Evolutionary conservation across 2,329 filamentous ascomycete species (phyloP).

Genomic region (Bipolaris sorokiniana): DNA sequence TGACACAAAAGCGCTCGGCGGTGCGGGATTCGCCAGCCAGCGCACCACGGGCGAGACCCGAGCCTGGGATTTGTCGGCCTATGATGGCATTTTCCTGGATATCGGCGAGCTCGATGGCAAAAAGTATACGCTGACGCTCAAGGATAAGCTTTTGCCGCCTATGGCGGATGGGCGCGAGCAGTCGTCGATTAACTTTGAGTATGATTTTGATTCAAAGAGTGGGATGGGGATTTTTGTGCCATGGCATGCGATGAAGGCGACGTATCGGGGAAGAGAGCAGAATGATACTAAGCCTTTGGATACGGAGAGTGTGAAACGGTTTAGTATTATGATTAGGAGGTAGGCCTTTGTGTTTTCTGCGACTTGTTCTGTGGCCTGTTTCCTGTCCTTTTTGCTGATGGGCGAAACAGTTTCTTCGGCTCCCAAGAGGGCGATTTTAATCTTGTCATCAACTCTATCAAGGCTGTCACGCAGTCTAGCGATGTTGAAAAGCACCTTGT

Average conservation of each 20-base stretch:
- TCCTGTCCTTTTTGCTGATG: conserved; percentile 22
- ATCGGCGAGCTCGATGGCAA: conserved; percentile 65
- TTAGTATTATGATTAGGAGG: conserved; percentile 85
- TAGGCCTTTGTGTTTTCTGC: conserved; percentile 42
- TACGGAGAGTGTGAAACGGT: conserved; percentile 64
- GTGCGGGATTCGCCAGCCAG: conserved; percentile 83
- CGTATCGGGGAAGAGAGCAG: conserved; percentile 72
- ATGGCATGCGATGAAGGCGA: conserved; percentile 71
- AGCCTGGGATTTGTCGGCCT: conserved; percentile 68
- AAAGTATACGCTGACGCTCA: conserved; percentile 75
- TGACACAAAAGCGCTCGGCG: conserved; percentile 76
- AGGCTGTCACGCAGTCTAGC: conserved; percentile 48
- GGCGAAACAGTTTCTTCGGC: conserved; percentile 71
- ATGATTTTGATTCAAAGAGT: conserved; percentile 29
- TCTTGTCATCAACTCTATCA: conserved; percentile 62
- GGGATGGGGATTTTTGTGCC: conserved; percentile 58
- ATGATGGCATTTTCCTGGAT: conserved; percentile 65
- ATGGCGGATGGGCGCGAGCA: conserved; percentile 71
- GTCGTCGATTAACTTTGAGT: conserved; percentile 76
- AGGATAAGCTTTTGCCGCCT: conserved; percentile 67
- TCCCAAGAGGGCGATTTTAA: conserved; percentile 72
- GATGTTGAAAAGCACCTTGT: conserved; percentile 37
- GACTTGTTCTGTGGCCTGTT: too few relatives aligned
- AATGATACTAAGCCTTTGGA: conserved; percentile 67
- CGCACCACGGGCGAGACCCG: conserved; percentile 65